Base-by-base conservation (phyloP, 257 asterid species). In the Echites panduratus region DNA sequence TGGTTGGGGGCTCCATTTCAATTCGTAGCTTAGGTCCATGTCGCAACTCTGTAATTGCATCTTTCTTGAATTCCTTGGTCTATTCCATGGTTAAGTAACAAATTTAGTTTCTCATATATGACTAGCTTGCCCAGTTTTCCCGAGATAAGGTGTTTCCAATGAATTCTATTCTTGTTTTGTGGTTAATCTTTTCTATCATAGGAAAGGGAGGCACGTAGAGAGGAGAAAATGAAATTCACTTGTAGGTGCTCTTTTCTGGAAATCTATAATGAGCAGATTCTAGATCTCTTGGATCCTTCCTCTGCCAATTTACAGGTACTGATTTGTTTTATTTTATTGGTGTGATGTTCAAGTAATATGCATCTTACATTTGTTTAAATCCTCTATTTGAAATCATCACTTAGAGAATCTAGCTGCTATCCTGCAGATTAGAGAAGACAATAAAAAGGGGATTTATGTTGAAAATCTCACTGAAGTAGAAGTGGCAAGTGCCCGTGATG, bases 121-220 rank as follows among this genome's bases (percentile, higher is more conserved):
- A 26, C 40, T n/a, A 16, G 5, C 4, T 53, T 74, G 45, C 24
- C 45, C 2, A 40, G 13, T 56, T 26, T 62, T 57, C 47, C 38
- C 1, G 32, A 57, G 56, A 24, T 19, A 44, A 41, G 16, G 58
- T 40, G 59, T 59, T 17, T 17, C 29, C 41, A 27, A 49, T 47
- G 58, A 24, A 7, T 63, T 14, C 26, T 64, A 72, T 57, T 66
- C 49, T 72, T 27, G 54, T 75, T 57, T 71, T 50, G 44, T 50
- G 72, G 58, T 76, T 76, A 63, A 56, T 47, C 72, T 66, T 66
- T 71, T 66, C 49, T 50, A 35, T 79, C 43, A 68, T 85, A 94
- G 99, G 99, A 94, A 78, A 91, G 84, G 79, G 99, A 94, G 72
- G 90, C 85, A 58, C 97, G 96, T 10, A 83, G 99, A 82, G 99